These are phyloP conservation scores for Coccomyxa sp. DNA, from an alignment of 139 green algal genomes.

Conservation along the genomic window DNA sequence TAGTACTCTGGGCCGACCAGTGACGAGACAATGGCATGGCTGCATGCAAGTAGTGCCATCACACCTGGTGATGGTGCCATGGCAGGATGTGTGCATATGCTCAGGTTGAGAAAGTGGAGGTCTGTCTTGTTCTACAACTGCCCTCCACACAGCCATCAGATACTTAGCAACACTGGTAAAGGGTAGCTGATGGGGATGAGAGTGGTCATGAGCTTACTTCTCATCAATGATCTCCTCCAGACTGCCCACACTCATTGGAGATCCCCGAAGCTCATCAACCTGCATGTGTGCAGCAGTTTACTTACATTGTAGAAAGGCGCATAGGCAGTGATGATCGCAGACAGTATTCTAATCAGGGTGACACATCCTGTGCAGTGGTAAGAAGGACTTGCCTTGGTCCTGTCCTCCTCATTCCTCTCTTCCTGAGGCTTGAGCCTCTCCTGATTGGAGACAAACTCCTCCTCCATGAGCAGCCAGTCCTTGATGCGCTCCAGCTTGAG, in stretches of 20 bases:
- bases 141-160: too few species aligned
- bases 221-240: conserved; percentile 99
- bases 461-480: conserved; percentile 99
- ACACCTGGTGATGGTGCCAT: too few species aligned
- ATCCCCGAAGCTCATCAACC: conserved; percentile 95
- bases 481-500: conserved; percentile 99
- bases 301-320: too few species aligned
- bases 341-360: too few species aligned
- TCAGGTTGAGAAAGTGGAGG: too few species aligned
- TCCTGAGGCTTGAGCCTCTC: conserved; percentile 88
- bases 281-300: conserved; percentile 32
- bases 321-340: too few species aligned
- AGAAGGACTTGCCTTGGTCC: conserved; percentile 78
- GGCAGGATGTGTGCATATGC: too few species aligned
- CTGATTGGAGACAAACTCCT: conserved; percentile 97
- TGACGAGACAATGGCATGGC: conserved; percentile 92
- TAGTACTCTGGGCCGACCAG: conserved; percentile 99
- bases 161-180: too few species aligned
- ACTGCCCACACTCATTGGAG: conserved; percentile 89
- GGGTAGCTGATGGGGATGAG: too few species aligned
- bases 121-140: too few species aligned
- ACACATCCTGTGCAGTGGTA: too few species aligned
- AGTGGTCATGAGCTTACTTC: conserved; percentile 78
- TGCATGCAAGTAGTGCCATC: too few species aligned
- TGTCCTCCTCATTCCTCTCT: conserved; percentile 92